phyloP scores from a whole-genome alignment of 441 rosid genomes.

The Eutrema salsugineum region DNA sequence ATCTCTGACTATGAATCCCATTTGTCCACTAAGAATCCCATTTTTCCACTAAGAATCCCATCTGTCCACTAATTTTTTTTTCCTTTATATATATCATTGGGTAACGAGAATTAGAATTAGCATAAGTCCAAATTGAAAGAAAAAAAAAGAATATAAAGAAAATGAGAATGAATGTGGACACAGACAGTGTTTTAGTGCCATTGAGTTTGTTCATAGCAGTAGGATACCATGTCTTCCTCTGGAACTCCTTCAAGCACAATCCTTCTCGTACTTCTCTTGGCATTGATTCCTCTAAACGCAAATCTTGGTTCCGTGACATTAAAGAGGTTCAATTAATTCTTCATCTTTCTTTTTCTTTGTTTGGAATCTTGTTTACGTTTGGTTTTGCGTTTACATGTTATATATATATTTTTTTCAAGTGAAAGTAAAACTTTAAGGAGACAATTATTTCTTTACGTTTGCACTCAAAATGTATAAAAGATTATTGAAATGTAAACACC shows the following conservation, averaged over 20 bases:
- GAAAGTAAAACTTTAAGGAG: too few species aligned
- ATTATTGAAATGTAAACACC: background rate
- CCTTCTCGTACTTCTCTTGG: slow-evolving; percentile 34
- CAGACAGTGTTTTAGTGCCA: slow-evolving; percentile 25
- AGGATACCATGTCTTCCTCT: slow-evolving; percentile 32
- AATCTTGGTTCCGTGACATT: slow-evolving; percentile 30
- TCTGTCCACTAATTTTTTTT: slow-evolving; percentile 10
- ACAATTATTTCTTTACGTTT: background rate
- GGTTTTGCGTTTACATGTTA: too few species aligned
- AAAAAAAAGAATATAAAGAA: background rate
- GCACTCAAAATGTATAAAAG: background rate
- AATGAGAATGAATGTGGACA: slow-evolving; percentile 20
- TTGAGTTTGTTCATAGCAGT: slow-evolving; percentile 26
- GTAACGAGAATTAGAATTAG: background rate
- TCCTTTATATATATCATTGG: background rate
- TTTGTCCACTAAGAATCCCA: slow-evolving; percentile 23
- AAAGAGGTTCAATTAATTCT: slow-evolving; percentile 35
- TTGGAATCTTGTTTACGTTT: background rate
- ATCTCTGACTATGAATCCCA: slow-evolving; percentile 33
- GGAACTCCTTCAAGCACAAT: slow-evolving; percentile 27
- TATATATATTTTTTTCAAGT: too few species aligned
- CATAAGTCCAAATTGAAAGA: background rate
- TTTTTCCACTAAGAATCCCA: slow-evolving; percentile 26
- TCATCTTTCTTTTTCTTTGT: too few species aligned
- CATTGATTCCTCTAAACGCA: slow-evolving; percentile 26